A percentile compares a stretch with the other conserved stretches of the same genome.
Evolutionary conservation across 306 rosid species (phyloP).

Genomic region (Cajanus cajan): DNA sequence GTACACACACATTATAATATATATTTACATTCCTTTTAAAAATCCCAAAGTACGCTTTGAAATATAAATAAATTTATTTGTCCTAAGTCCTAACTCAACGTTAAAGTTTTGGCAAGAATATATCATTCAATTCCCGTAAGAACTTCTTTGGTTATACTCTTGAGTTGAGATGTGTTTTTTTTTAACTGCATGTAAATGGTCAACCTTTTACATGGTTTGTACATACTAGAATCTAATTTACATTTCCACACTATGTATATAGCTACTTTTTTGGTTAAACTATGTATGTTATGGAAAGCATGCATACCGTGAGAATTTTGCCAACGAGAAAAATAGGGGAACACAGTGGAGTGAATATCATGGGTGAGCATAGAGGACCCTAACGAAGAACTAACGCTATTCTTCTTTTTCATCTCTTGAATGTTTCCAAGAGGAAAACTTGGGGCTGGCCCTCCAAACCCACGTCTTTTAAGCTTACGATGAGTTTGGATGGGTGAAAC

Average conservation of each 20-base stretch:
- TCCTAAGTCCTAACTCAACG: neutral
- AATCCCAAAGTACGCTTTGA: neutral
- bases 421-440: conserved; percentile 77
- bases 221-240: neutral
- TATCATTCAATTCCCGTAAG: neutral
- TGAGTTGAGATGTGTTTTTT: neutral
- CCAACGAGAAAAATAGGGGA: conserved; percentile 79
- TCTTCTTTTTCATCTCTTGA: conserved; percentile 58
- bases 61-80: neutral
- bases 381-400: neutral
- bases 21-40: neutral
- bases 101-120: neutral
- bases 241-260: neutral
- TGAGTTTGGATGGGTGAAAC: conserved; percentile 47
- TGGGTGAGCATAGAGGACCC: conserved; percentile 36
- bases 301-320: conserved; percentile 66
- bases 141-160: neutral
- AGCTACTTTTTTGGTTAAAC: neutral
- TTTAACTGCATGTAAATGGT: neutral
- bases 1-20: too few relatives aligned
- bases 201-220: neutral
- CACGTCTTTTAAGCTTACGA: conserved; percentile 57
- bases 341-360: conserved; percentile 65
- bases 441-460: conserved; percentile 75
- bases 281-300: neutral